Base-by-base conservation (phyloP, 2,329 filamentous ascomycete genomes). In the Mollisiaceae sp. region DNA sequence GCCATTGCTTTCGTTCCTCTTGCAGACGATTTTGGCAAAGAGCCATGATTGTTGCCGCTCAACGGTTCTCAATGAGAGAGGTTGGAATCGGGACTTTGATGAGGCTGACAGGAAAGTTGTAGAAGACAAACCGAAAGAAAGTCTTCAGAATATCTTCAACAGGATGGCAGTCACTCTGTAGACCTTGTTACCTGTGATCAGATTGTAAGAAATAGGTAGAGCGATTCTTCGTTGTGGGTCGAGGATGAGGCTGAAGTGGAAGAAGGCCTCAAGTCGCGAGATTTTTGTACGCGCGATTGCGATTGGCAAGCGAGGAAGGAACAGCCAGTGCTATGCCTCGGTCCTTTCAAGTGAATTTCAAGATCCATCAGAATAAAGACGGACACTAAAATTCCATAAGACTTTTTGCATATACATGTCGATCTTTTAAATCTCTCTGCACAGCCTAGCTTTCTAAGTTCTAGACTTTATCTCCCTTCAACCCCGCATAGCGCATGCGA, bases 1-100 rank as follows among this genome's bases (percentile, higher is more conserved):
- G 89, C 95, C 95, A 99, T 81, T 97, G 93, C 82, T 97, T 98
- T 69, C 93, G 85, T 83, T 97, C 93, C 79, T 97, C 93, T 71
- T 93, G 90, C 45, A 97, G 85, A 67, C 94, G 87, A 77, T 96
- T 96, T 76, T 91, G 88, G 77, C 93, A 97, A 60, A 98, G 86
- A 73, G 93, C 91, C 93, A 97, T 97, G 66, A 63, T 78, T 65
- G 67, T 35, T 62, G n/a, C 27, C n/a, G 8, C 12, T 36, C 35
- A 12, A 41, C 32, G 55, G 4, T 14, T 20, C 6, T 55, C 11
- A 35, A 55, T 24, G 27, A 24, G 35, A 52, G 59, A 62, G 47
- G 39, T 63, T 45, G 41, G 35, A 60, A 60, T 60, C 45, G 57
- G n/a, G 66, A 62, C 20, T 52, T 32, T 56, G 56, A 54, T 60